These are phyloP conservation scores for Coffea eugenioides DNA, from an alignment of 257 asterid genomes.

Conservation along the genomic window DNA sequence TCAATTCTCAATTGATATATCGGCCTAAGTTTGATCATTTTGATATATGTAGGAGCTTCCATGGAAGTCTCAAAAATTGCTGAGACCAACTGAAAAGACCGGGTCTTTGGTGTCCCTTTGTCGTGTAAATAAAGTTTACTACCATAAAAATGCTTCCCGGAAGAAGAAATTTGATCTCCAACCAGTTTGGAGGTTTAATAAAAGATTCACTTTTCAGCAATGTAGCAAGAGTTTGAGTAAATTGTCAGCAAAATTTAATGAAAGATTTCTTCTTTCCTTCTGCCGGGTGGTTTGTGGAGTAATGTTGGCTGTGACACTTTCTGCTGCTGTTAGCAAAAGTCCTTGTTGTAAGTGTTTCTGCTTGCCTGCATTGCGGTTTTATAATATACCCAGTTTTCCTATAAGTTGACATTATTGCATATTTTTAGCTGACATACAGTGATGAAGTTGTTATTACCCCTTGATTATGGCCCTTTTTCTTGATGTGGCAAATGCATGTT, in stretches of 20 bases:
- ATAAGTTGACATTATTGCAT: background rate
- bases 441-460: background rate
- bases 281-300: slow-evolving; percentile 52
- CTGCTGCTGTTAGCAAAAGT: slow-evolving; percentile 46
- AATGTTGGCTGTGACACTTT: slow-evolving; percentile 66
- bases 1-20: background rate
- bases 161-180: slow-evolving; percentile 24
- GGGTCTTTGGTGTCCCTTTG: slow-evolving; percentile 9
- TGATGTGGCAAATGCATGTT: background rate
- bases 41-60: slow-evolving; percentile 22
- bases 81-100: slow-evolving; percentile 9
- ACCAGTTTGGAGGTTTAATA: slow-evolving; percentile 34
- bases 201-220: slow-evolving; percentile 30
- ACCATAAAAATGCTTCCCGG: slow-evolving; percentile 17
- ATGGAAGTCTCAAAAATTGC: slow-evolving; percentile 17
- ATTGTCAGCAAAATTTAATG: slow-evolving; percentile 32
- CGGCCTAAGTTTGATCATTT: background rate
- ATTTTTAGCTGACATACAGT: background rate
- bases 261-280: slow-evolving; percentile 32
- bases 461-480: background rate
- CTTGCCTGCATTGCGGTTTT: background rate
- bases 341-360: slow-evolving; percentile 67
- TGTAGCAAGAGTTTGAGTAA: slow-evolving; percentile 35
- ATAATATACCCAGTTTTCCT: background rate
- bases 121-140: slow-evolving; percentile 7